Evolutionary conservation across 495 filamentous ascomycete species (phyloP).

Genomic region (Podospora sp.): DNA sequence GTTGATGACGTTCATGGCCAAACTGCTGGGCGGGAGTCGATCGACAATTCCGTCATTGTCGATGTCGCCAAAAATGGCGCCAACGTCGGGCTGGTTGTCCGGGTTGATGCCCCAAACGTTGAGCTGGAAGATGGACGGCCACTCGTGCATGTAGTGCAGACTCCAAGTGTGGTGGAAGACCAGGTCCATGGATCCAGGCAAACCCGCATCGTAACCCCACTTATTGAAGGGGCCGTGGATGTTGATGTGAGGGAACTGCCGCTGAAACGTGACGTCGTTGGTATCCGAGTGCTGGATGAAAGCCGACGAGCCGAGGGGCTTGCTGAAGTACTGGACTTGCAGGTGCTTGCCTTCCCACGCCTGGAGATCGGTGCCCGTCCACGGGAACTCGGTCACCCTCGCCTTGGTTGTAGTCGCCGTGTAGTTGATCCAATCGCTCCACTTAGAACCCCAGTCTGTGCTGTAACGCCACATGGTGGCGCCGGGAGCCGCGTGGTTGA

Average conservation of each 20-base stretch:
- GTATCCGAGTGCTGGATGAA: slow-evolving; percentile 66
- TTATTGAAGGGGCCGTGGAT: slow-evolving; percentile 68
- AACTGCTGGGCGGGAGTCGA: slow-evolving; percentile 63
- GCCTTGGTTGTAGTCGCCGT: slow-evolving; percentile 45
- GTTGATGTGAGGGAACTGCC: slow-evolving; percentile 63
- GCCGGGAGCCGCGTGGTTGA: slow-evolving; percentile 64
- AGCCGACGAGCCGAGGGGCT: slow-evolving; percentile 63
- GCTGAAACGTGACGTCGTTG: slow-evolving; percentile 42
- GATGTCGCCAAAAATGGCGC: slow-evolving; percentile 37
- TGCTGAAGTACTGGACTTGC: slow-evolving; percentile 69
- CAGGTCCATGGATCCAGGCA: slow-evolving; percentile 58
- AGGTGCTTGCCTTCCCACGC: slow-evolving; percentile 68
- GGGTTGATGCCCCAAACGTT: slow-evolving; percentile 73
- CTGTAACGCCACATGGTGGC: slow-evolving; percentile 68
- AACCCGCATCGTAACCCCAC: slow-evolving; percentile 68
- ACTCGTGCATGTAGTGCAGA: slow-evolving; percentile 66
- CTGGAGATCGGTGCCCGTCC: slow-evolving; percentile 65
- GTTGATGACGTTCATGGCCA: slow-evolving; percentile 60
- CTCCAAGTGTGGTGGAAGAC: slow-evolving; percentile 60
- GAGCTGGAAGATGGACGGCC: slow-evolving; percentile 64
- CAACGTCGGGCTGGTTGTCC: slow-evolving; percentile 63
- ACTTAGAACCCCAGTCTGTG: slow-evolving; percentile 62
- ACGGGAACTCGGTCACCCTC: slow-evolving; percentile 46
- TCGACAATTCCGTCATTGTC: slow-evolving; percentile 59
- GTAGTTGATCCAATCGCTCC: slow-evolving; percentile 63